phyloP scores from a whole-genome alignment of 345 rosid genomes.

The Rhodamnia argentea region DNA sequence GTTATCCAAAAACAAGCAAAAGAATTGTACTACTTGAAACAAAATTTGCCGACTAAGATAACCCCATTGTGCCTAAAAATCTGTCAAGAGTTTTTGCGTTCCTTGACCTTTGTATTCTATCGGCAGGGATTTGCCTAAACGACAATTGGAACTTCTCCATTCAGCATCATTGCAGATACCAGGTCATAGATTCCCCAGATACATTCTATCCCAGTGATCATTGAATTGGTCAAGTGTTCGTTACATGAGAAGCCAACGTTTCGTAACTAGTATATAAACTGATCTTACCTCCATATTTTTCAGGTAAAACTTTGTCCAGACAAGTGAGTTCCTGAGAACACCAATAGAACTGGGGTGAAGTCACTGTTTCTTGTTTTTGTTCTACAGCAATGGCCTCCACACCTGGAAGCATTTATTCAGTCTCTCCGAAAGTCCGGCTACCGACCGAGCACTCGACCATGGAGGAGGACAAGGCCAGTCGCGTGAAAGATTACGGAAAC shows the following conservation, averaged over 20 bases:
- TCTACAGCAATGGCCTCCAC: constrained; percentile 9
- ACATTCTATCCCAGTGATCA: not conserved
- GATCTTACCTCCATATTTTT: not conserved
- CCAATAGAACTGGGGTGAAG: not conserved
- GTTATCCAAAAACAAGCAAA: not conserved
- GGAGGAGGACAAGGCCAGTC: not conserved
- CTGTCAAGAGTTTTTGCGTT: not conserved
- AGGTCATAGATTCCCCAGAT: not conserved
- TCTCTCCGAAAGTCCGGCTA: constrained; percentile 3
- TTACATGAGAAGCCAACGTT: not conserved
- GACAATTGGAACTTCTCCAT: not conserved
- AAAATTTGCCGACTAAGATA: not conserved
- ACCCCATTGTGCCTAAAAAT: not conserved
- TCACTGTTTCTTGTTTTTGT: not conserved
- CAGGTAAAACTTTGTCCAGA: not conserved
- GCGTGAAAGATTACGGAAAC: not conserved
- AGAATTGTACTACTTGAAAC: not conserved
- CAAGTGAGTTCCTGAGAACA: not conserved
- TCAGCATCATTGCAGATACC: not conserved
- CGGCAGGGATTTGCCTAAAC: not conserved
- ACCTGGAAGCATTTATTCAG: not conserved
- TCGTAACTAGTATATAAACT: not conserved
- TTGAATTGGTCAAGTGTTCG: not conserved
- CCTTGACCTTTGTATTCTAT: not conserved
- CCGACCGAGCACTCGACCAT: not conserved